Percentiles rank a stretch among this genome's conserved stretches.
phyloP scores from a whole-genome alignment of 139 green algal species.

The Pleodorina starrii region DNA sequence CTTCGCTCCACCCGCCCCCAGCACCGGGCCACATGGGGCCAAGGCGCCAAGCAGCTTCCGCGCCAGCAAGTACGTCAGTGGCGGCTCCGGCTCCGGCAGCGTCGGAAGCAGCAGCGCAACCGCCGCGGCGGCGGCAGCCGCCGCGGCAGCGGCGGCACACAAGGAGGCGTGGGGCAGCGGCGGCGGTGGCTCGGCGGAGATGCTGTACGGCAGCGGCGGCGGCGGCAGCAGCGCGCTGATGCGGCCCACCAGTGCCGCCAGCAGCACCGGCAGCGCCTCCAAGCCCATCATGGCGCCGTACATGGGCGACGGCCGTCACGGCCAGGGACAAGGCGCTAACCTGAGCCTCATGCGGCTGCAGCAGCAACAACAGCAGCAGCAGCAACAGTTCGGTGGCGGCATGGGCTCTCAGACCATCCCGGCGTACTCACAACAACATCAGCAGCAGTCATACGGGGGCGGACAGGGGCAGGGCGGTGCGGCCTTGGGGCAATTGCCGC shows the following conservation, averaged over 20 bases:
- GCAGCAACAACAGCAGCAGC: conserved; percentile 42
- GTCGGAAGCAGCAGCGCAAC: background rate
- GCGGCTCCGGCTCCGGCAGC: background rate
- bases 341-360: conserved; percentile 50
- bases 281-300: conserved; percentile 25
- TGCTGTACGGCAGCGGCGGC: background rate
- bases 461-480: background rate
- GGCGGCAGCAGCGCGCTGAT: background rate
- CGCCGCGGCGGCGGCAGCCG: background rate
- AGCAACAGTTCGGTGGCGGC: background rate
- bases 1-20: conserved; percentile 20
- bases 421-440: background rate
- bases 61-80: conserved; percentile 18
- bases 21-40: background rate
- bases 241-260: conserved; percentile 34
- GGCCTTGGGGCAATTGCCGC: background rate
- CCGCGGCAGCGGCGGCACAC: background rate
- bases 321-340: conserved; percentile 38
- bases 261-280: conserved; percentile 13
- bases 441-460: background rate
- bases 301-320: conserved; percentile 23
- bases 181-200: background rate
- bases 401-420: background rate
- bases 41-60: conserved; percentile 36
- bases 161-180: conserved; percentile 48